These are phyloP conservation scores for Kuraishia piskuri DNA, from an alignment of 805 yeast genomes.

Conservation along the genomic window DNA sequence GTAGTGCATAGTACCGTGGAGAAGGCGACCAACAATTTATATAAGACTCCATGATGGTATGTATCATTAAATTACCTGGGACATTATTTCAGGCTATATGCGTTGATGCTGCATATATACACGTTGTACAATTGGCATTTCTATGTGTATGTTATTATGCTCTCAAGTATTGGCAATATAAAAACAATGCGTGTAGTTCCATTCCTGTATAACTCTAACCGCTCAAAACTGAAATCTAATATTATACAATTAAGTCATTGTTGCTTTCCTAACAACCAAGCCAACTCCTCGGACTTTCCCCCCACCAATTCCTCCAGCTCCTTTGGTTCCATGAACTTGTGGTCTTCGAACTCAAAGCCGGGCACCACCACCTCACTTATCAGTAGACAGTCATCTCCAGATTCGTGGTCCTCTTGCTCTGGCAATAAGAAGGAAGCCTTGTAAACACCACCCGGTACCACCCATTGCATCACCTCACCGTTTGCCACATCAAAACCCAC, in stretches of 20 bases:
- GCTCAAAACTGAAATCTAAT: no score
- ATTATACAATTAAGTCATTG: background rate
- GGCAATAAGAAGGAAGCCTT: slow-evolving; percentile 45
- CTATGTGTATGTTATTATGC: no score
- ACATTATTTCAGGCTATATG: no score
- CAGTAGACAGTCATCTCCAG: slow-evolving; percentile 30
- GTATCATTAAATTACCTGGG: no score
- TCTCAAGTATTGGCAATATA: no score
- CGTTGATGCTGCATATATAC: no score
- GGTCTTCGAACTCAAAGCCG: slow-evolving; percentile 51
- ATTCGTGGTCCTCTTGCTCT: slow-evolving; percentile 15
- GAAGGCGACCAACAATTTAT: no score
- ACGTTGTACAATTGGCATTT: no score
- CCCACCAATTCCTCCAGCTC: slow-evolving; percentile 29
- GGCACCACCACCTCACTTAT: slow-evolving; percentile 56
- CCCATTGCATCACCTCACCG: slow-evolving; percentile 52
- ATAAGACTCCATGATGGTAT: no score
- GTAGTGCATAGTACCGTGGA: no score
- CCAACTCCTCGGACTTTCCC: slow-evolving; percentile 24
- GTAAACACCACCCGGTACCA: slow-evolving; percentile 53
- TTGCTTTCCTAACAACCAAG: slow-evolving; percentile 25
- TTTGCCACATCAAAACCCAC: slow-evolving; percentile 40
- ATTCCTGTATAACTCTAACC: no score
- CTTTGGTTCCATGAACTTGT: slow-evolving; percentile 30
- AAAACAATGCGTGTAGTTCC: no score